A percentile compares a stretch with the other conserved stretches of the same genome.
These are phyloP conservation scores for Jatropha podagrica DNA, from an alignment of 441 rosid species.

Conservation along the genomic window DNA sequence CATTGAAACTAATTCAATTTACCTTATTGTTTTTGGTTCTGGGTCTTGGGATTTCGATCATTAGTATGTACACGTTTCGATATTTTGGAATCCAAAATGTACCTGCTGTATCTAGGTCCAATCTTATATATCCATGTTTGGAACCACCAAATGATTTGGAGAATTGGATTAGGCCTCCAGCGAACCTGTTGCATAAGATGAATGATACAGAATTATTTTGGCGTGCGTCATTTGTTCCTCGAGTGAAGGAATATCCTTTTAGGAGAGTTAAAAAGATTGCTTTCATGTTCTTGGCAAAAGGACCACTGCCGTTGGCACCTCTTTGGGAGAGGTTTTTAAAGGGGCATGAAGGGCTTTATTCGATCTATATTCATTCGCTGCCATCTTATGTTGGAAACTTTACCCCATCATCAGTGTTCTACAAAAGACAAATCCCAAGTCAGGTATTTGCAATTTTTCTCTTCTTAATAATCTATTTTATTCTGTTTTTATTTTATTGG, in stretches of 20 bases:
- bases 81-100: constrained; percentile 43
- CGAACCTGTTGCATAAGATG: constrained; percentile 25
- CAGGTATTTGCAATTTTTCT: constrained; percentile 46
- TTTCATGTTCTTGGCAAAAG: constrained; percentile 87
- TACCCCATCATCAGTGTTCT: constrained; percentile 59
- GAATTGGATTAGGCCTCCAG: constrained; percentile 58
- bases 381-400: constrained; percentile 55
- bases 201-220: constrained; percentile 66
- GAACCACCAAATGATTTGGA: constrained; percentile 37
- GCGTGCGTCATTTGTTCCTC: constrained; percentile 82
- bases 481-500: background rate
- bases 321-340: constrained; percentile 86
- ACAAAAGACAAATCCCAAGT: constrained; percentile 78
- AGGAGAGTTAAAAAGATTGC: constrained; percentile 72
- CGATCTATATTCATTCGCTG: constrained; percentile 68
- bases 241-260: constrained; percentile 54
- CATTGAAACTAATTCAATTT: constrained; percentile 51
- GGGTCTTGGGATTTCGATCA: constrained; percentile 58
- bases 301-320: constrained; percentile 71
- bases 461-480: background rate
- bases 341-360: constrained; percentile 64
- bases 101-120: constrained; percentile 38
- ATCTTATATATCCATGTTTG: constrained; percentile 39
- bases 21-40: constrained; percentile 51
- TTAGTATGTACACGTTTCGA: constrained; percentile 53